Evolutionary conservation across 352 stramenopile genomes (phyloP), one percentile per base, ranked within the genome.

Genomic region (Phytophthora pisi): DNA sequence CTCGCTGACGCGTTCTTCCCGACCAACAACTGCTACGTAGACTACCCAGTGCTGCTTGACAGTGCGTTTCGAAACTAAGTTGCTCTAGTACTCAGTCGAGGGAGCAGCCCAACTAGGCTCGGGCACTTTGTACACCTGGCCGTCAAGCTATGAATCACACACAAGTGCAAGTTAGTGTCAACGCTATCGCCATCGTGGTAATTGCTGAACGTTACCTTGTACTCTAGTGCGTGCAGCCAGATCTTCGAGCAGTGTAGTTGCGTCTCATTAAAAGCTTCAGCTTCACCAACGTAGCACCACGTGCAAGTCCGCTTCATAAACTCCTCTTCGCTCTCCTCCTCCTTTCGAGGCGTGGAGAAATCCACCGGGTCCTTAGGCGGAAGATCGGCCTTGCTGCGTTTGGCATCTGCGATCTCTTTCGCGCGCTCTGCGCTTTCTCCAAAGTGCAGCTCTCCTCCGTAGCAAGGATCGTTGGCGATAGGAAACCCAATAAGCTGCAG

Each of bases 381-480:
- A 10, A 80, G 68, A 51, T 76, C 68, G 26, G 62, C 70, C 58
- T 85, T 80, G 11, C 18, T 65, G 18, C 61, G 68, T 50, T 82
- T 84, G 1, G 83, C 80, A 54, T 59, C 59, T 26, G 70, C 73
- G 31, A 92, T 92, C 54, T 82, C 76, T 15, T 81, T 62, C 0
- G 70, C 38, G 2, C 83, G 76, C 23, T 75, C 79, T 28, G 64
- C 31, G 26, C 60, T 90, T 53, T 92, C 93, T 26, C 85, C 92
- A 82, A 88, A 98, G 75, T 96, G 95, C 31, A 99, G 77, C 43
- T 98, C 68, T 36, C 97, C 97, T 57, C 97, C 97, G 73, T 99
- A 99, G 77, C 96, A 98, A 24, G 96, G 94, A 68, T 99, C 97
- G 68, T 99, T 99, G 9, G 96, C 96, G 79, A 99, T 99, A 2